Evolutionary conservation across 164 flowering plant species (phyloP).

Genomic region (Aristolochia contorta): DNA sequence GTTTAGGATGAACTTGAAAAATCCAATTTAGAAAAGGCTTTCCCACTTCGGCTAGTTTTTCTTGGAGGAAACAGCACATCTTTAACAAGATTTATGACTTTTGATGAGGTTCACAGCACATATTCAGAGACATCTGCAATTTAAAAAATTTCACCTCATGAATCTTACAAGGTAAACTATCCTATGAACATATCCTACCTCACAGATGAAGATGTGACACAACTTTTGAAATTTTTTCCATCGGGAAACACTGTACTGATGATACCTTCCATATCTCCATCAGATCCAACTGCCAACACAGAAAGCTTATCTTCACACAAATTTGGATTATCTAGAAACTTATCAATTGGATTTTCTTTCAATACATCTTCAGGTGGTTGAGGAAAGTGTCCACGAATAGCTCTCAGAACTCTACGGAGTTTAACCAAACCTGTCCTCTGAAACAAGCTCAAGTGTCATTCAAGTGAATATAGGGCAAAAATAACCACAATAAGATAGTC

Average conservation of each 20-base stretch:
- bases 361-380: constrained; percentile 79
- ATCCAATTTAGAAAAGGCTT: too few relatives aligned
- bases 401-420: constrained; percentile 85
- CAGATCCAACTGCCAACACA: constrained; percentile 58
- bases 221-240: constrained; percentile 32
- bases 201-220: constrained; percentile 22
- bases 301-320: constrained; percentile 75
- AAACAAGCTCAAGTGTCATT: constrained; percentile 11
- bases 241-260: constrained; percentile 42
- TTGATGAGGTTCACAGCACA: too few relatives aligned
- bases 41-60: too few relatives aligned
- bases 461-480: constrained; percentile 3
- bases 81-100: too few relatives aligned
- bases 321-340: constrained; percentile 67
- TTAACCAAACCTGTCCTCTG: constrained; percentile 85
- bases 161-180: too few relatives aligned
- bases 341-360: constrained; percentile 63
- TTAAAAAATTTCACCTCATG: too few relatives aligned
- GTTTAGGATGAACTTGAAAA: too few relatives aligned
- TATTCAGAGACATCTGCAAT: too few relatives aligned
- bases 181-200: constrained; percentile 28
- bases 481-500: not conserved
- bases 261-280: constrained; percentile 52
- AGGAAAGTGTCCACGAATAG: constrained; percentile 87
- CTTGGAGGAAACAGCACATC: too few relatives aligned